phyloP scores from a whole-genome alignment of 257 asterid species.

The Handroanthus guayacan region DNA sequence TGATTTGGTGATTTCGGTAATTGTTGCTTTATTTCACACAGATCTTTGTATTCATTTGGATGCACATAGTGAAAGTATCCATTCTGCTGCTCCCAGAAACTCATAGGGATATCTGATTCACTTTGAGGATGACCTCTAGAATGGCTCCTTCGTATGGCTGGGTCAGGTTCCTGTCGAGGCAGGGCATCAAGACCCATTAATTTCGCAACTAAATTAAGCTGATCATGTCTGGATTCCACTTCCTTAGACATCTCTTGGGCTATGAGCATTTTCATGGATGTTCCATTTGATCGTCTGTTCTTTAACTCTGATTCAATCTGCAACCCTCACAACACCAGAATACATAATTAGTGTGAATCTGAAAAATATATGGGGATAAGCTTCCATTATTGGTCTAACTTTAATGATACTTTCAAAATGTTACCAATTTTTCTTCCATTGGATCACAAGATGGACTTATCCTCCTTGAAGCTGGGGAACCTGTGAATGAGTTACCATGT shows the following conservation, averaged over 20 bases:
- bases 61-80: constrained; percentile 46
- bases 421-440: constrained; percentile 59
- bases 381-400: constrained; percentile 24
- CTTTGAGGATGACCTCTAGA: constrained; percentile 54
- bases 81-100: constrained; percentile 57
- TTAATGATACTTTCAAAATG: constrained; percentile 22
- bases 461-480: constrained; percentile 58
- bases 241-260: constrained; percentile 87
- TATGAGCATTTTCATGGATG: constrained; percentile 79
- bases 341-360: constrained; percentile 20
- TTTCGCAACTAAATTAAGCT: constrained; percentile 82
- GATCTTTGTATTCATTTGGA: constrained; percentile 55
- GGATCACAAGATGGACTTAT: constrained; percentile 48
- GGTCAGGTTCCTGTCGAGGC: constrained; percentile 56
- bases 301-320: constrained; percentile 57
- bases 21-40: constrained; percentile 55
- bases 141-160: constrained; percentile 47
- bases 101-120: constrained; percentile 54
- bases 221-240: constrained; percentile 44
- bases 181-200: constrained; percentile 88
- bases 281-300: constrained; percentile 56
- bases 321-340: constrained; percentile 39
- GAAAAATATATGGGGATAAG: constrained; percentile 16
- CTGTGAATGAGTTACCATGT: constrained; percentile 42
- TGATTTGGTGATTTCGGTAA: constrained; percentile 51